A percentile compares a stretch with the other conserved stretches of the same genome.
phyloP scores from a whole-genome alignment of 345 rosid genomes.

The Rhodamnia argentea region DNA sequence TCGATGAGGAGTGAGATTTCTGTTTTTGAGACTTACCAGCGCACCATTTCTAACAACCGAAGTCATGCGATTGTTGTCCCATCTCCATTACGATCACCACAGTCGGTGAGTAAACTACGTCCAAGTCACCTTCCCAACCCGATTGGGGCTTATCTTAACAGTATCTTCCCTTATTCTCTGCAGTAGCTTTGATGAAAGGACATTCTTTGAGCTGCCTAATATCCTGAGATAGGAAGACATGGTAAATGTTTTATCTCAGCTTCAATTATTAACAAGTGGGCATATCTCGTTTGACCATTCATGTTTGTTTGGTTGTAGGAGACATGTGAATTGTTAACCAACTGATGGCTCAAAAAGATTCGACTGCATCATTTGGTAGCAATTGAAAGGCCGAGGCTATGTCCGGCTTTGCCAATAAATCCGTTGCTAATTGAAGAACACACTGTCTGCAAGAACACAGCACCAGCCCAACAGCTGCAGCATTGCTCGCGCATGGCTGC shows the following conservation, averaged over 20 bases:
- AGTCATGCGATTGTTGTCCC: slow-evolving; percentile 34
- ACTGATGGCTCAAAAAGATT: neutral
- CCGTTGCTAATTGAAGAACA: neutral
- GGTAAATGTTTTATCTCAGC: neutral
- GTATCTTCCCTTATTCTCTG: neutral
- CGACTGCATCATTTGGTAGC: neutral
- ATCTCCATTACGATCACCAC: slow-evolving; percentile 15
- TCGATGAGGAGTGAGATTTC: slow-evolving; percentile 30
- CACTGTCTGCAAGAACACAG: neutral
- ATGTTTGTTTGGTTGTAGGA: neutral
- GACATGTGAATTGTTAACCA: neutral
- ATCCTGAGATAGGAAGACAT: neutral
- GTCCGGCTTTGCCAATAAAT: neutral
- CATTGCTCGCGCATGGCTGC: neutral
- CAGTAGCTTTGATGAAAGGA: neutral
- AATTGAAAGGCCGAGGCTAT: neutral
- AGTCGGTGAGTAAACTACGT: neutral
- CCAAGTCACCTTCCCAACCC: neutral
- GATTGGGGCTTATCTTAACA: neutral
- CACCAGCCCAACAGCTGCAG: neutral
- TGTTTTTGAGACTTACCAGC: slow-evolving; percentile 10
- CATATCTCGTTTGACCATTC: neutral
- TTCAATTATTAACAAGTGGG: neutral
- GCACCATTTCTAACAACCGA: slow-evolving; percentile 11
- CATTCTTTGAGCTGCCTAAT: neutral